Evolutionary conservation across 2,329 filamentous ascomycete genomes (phyloP).

Genomic region (Aspergillus pseudoviridinutans): DNA sequence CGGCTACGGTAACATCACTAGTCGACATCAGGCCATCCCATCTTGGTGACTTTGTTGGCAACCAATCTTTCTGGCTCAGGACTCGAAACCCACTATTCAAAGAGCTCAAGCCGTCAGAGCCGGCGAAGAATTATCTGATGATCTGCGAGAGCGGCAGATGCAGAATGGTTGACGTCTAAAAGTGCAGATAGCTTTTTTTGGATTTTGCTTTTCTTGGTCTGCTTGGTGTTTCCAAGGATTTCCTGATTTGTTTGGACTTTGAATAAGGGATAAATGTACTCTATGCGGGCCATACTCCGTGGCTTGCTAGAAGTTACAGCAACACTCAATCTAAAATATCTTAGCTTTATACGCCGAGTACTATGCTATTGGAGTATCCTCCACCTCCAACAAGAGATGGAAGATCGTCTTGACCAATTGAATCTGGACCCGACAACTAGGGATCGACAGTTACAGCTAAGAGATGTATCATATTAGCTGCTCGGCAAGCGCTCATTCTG

Average conservation of each 20-base stretch:
- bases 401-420: not conserved
- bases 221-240: not conserved
- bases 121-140: slow-evolving; percentile 37
- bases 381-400: not conserved
- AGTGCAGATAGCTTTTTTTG: not conserved
- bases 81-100: slow-evolving; percentile 34
- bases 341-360: not conserved
- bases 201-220: not conserved
- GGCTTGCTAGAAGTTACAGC: not conserved
- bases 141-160: slow-evolving; percentile 38
- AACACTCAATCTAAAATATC: not conserved
- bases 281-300: not conserved
- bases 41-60: slow-evolving; percentile 30
- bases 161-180: slow-evolving; percentile 31
- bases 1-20: slow-evolving; percentile 29
- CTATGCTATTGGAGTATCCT: not conserved
- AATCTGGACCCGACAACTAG: not conserved
- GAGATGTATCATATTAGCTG: not conserved
- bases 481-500: not conserved
- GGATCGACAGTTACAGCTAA: not conserved
- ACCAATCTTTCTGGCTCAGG: slow-evolving; percentile 37
- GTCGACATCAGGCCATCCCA: slow-evolving; percentile 35
- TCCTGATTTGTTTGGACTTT: not conserved
- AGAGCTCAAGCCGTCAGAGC: slow-evolving; percentile 30
- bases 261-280: not conserved